Evolutionary conservation across 139 green algal species (phyloP), one percentile per base, ranked within the genome.

Genomic region (Microglena sp.): DNA sequence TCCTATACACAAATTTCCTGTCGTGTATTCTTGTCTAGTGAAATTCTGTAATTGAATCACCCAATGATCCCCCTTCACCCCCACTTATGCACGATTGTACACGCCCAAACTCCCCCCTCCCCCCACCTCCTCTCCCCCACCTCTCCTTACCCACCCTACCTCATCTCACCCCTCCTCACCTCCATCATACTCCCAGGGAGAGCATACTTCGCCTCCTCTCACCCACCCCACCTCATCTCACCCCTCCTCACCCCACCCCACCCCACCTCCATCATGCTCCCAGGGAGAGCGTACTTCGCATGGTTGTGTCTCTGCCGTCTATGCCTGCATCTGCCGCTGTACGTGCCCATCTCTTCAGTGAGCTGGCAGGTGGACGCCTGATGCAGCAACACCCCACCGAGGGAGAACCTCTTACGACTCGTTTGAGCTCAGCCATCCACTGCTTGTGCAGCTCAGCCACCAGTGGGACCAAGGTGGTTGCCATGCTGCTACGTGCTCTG

Each of bases 221-320:
- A n/a, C n/a, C n/a, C n/a, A n/a, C n/a, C n/a, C n/a, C n/a, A n/a
- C n/a, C n/a, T n/a, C n/a, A n/a, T n/a, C n/a, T n/a, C n/a, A n/a
- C n/a, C n/a, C n/a, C n/a, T n/a, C n/a, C n/a, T n/a, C 18, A 50
- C 4, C 11, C 18, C 24, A 35, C 55, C 24, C 4, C 26, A 44
- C 22, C 4, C 27, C 40, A 5, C 26, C 5, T 62, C 28, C 8
- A 5, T 35, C 5, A 6, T 27, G 55, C 59, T 24, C 29, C 5
- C 33, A 70, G 64, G 64, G 18, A 28, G 2, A 58, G 34, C 35
- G 72, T 83, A 18, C 70, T 78, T 34, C 27, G 46, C 33, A 76
- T 87, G 6, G 75, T 72, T 4, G 57, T 62, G 2, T 8, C 26
- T 1, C 35, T 85, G 44, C 70, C 73, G 24, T 74, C 60, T 62